phyloP scores from a whole-genome alignment of 805 yeast genomes.

The Danielia reshetovae region DNA sequence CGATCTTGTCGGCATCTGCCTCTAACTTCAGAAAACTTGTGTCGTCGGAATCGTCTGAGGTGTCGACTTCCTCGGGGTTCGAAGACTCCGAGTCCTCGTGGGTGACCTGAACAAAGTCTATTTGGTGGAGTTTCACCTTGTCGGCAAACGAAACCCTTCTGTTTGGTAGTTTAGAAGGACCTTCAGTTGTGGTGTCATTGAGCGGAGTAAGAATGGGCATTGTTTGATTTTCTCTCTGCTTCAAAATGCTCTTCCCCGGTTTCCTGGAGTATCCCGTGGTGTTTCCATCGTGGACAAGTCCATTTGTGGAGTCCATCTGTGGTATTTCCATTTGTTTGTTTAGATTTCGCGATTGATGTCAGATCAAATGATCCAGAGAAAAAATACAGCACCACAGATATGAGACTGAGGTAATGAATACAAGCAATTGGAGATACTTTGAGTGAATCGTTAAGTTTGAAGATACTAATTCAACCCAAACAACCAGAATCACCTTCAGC shows the following conservation, averaged over 20 bases:
- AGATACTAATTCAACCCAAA: too few species aligned
- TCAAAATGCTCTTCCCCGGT: conserved; percentile 13
- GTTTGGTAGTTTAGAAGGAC: conserved; percentile 11
- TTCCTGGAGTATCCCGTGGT: conserved; percentile 2
- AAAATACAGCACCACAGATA: too few species aligned
- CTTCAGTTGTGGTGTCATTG: not conserved
- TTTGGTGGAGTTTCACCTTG: conserved; percentile 62
- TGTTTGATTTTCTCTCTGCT: conserved; percentile 11
- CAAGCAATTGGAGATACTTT: too few species aligned
- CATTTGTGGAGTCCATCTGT: too few species aligned
- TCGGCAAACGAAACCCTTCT: conserved; percentile 77
- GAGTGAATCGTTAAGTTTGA: too few species aligned
- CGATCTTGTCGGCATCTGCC: conserved; percentile 17
- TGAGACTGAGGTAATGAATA: too few species aligned
- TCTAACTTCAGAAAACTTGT: conserved; percentile 14
- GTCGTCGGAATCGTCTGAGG: conserved; percentile 1
- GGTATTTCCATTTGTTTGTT: too few species aligned
- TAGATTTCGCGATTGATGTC: too few species aligned
- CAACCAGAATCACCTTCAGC: too few species aligned
- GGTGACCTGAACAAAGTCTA: conserved; percentile 33
- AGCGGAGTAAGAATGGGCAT: conserved; percentile 6
- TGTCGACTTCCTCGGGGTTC: conserved; percentile 6
- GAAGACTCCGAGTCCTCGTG: conserved; percentile 13
- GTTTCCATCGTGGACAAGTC: too few species aligned
- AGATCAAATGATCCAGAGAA: too few species aligned